phyloP scores from a whole-genome alignment of 768 basidiomycete species.

The Mycena pura region DNA sequence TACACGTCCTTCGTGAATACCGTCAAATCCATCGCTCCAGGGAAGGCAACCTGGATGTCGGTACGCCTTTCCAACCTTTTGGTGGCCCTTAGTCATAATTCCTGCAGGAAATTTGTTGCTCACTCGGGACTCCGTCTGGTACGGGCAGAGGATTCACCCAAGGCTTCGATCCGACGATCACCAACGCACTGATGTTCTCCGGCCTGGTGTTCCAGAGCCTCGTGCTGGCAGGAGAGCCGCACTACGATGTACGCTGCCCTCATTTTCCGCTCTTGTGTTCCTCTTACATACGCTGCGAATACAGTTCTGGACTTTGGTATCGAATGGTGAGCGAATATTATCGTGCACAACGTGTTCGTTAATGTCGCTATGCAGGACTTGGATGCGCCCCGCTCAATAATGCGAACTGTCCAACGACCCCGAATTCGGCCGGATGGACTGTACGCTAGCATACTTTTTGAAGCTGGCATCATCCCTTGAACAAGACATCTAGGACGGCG shows the following conservation, averaged over 20 bases:
- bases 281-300: background rate
- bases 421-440: slow-evolving; percentile 51
- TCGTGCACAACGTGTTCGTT: background rate
- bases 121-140: slow-evolving; percentile 42
- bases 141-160: slow-evolving; percentile 40
- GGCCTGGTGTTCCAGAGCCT: slow-evolving; percentile 47
- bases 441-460: slow-evolving; percentile 28
- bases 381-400: slow-evolving; percentile 47
- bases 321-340: slow-evolving; percentile 34
- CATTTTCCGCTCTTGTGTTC: background rate
- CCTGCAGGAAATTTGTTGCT: slow-evolving; percentile 46
- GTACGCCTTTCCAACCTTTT: slow-evolving; percentile 26
- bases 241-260: slow-evolving; percentile 42
- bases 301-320: slow-evolving; percentile 49
- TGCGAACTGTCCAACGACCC: slow-evolving; percentile 40
- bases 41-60: slow-evolving; percentile 48
- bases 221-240: slow-evolving; percentile 42
- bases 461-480: background rate
- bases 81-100: background rate
- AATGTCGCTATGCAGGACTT: slow-evolving; percentile 40
- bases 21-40: slow-evolving; percentile 35
- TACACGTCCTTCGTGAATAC: slow-evolving; percentile 39
- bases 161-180: slow-evolving; percentile 49
- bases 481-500: slow-evolving; percentile 33
- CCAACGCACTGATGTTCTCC: slow-evolving; percentile 47